phyloP scores from a whole-genome alignment of 202 grass and related monocot genomes.

The Musa balbisiana region DNA sequence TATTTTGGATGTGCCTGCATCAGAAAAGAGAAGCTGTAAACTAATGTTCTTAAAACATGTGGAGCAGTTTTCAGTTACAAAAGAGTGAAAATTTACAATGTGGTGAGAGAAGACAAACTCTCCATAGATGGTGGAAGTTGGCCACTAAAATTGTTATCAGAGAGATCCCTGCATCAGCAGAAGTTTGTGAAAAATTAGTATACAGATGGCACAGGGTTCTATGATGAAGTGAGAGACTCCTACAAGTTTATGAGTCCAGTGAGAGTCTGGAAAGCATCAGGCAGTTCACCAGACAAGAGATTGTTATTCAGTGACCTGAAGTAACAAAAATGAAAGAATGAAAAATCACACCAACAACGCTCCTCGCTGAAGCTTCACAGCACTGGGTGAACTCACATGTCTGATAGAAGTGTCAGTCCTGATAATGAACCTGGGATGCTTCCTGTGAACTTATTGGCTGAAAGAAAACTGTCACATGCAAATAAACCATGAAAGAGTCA shows the following conservation, averaged over 20 bases:
- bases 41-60: background rate
- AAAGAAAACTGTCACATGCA: constrained; percentile 20
- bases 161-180: constrained; percentile 43
- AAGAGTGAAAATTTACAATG: constrained; percentile 49
- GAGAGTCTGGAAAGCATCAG: constrained; percentile 30
- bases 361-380: background rate
- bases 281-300: constrained; percentile 25
- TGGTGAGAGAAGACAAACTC: constrained; percentile 63
- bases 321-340: constrained; percentile 18
- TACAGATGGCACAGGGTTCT: background rate
- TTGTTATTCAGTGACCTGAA: constrained; percentile 32
- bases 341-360: background rate
- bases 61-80: background rate
- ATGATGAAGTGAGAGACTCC: background rate
- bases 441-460: constrained; percentile 23
- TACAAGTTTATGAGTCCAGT: constrained; percentile 47
- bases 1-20: constrained; percentile 64
- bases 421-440: constrained; percentile 19
- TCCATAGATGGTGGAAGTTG: constrained; percentile 68
- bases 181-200: constrained; percentile 18
- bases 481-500: background rate
- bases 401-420: constrained; percentile 10
- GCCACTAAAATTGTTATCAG: constrained; percentile 55
- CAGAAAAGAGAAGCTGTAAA: background rate
- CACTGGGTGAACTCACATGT: constrained; percentile 11